Evolutionary conservation across 2,329 filamentous ascomycete species (phyloP), one percentile per base, ranked within the genome.

Genomic region (Exophiala mesophila): DNA sequence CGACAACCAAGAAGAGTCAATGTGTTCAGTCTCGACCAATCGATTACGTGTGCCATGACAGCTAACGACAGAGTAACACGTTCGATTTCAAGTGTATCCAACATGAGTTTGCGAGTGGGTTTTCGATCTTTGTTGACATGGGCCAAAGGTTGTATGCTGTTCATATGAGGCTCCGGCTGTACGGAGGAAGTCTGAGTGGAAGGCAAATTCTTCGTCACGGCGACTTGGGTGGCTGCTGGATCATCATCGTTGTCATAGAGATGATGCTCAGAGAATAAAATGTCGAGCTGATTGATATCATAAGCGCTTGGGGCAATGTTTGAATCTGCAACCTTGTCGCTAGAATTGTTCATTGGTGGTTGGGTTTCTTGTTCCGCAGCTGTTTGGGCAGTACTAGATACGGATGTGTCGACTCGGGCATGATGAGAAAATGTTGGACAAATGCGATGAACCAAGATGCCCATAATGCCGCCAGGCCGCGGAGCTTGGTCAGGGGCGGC

Each of bases 21-120:
- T 12, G 71, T 83, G 2, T 80, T 85, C 39, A 92, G 62, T 7
- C 74, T 69, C 1, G 78, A 78, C 85, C 85, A 92, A 63, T 92
- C 85, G 30, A 92, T 73, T 1, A 78, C 82, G 47, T 77, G 76
- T 34, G 79, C 73, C 41, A 88, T 71, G n/a, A 86, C 78, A 6
- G 79, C 71, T 30, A 87, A 73, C 1, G 82, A 88, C n/a, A 92
- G 65, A 0, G 78, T 75, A 2, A 90, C 76, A 17, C 84, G 77
- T 62, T 92, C 85, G 2, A 92, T 69, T 62, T 88, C 85, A 7
- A 92, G 68, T 2, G 73, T 78, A 45, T 85, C 79, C n/a, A 92
- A 66, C 47, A 71, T 76, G 12, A 92, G 66, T 54, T 78, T 78
- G 23, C 73, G 73, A 21, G 77, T 71, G 4, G 29, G 7, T n/a